phyloP scores from a whole-genome alignment of 139 green algal genomes.

The Desmodesmus armatus region DNA sequence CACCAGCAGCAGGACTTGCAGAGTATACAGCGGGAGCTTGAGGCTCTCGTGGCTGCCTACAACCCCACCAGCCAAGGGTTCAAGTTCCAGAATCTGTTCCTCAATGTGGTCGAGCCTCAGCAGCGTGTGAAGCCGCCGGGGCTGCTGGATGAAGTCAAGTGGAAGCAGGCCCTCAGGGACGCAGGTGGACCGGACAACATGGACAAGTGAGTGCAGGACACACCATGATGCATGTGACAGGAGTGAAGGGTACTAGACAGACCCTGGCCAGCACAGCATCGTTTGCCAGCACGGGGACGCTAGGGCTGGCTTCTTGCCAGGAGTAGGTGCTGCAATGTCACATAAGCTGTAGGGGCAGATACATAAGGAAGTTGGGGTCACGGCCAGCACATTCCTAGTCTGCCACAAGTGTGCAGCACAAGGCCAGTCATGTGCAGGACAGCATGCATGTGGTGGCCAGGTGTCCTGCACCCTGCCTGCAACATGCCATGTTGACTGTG shows the following conservation, averaged over 20 bases:
- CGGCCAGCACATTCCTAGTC: no score
- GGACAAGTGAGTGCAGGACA: constrained; percentile 42
- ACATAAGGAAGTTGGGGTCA: not conserved
- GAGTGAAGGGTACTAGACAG: no score
- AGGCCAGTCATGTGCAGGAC: no score
- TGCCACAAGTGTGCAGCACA: no score
- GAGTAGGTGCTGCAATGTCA: not conserved
- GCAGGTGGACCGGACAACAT: constrained; percentile 72
- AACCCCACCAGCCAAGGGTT: constrained; percentile 51
- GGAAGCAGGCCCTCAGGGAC: constrained; percentile 74
- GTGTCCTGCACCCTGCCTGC: no score
- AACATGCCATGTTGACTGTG: no score
- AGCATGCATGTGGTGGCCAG: no score
- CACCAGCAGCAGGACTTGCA: not conserved
- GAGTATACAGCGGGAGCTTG: constrained; percentile 36
- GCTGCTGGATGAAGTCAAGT: constrained; percentile 78
- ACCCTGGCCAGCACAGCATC: no score
- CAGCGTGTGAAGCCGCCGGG: constrained; percentile 66
- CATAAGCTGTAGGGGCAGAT: not conserved
- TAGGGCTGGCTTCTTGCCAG: not conserved
- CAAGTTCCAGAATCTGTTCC: constrained; percentile 79
- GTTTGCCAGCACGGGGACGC: no score
- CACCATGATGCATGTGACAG: no score
- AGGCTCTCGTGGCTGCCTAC: constrained; percentile 55
- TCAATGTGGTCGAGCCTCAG: constrained; percentile 76